Evolutionary conservation across 1,284 basidiomycete genomes (phyloP).

Genomic region (Wolfiporia cocos): DNA sequence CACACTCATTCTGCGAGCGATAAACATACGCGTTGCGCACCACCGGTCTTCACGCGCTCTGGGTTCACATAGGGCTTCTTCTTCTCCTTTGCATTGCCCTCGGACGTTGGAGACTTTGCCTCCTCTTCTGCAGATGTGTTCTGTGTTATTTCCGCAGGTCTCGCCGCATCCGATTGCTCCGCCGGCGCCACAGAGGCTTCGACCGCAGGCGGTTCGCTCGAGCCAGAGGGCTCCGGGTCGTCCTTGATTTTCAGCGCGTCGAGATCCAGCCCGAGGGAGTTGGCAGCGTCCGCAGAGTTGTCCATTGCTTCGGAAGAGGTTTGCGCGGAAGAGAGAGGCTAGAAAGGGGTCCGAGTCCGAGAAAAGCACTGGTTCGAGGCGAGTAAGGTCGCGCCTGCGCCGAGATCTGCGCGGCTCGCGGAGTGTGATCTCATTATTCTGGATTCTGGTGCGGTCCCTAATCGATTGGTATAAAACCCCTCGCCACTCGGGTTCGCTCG

Average conservation of each 20-base stretch:
- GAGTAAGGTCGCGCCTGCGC: slow-evolving; percentile 9
- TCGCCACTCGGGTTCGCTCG: slow-evolving; percentile 2
- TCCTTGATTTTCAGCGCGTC: slow-evolving; percentile 34
- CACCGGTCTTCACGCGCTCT: slow-evolving; percentile 75
- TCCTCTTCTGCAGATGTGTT: slow-evolving; percentile 10
- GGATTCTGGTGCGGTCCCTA: slow-evolving; percentile 1
- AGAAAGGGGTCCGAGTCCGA: slow-evolving; percentile 7
- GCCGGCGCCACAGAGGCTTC: slow-evolving; percentile 1
- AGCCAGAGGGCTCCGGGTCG: slow-evolving; percentile 13
- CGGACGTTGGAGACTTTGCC: slow-evolving; percentile 8
- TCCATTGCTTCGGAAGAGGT: slow-evolving; percentile 17
- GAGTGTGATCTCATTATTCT: slow-evolving; percentile 16
- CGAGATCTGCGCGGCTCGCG: slow-evolving; percentile 3
- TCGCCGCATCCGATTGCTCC: slow-evolving; percentile 6
- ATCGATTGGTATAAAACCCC: slow-evolving; percentile 14
- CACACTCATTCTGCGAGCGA: slow-evolving; percentile 5
- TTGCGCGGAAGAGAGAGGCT: slow-evolving; percentile 6
- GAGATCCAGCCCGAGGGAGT: slow-evolving; percentile 66
- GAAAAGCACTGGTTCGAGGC: slow-evolving; percentile 14
- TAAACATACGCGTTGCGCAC: slow-evolving; percentile 54
- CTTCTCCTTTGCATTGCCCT: slow-evolving; percentile 20
- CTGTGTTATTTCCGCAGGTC: slow-evolving; percentile 3
- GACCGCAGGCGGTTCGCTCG: slow-evolving; percentile 8
- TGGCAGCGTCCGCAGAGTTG: slow-evolving; percentile 26
- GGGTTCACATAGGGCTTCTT: slow-evolving; percentile 63